Conservation (phyloP, 2,329 filamentous ascomycete genomes). For the Venturia effusa region DNA sequence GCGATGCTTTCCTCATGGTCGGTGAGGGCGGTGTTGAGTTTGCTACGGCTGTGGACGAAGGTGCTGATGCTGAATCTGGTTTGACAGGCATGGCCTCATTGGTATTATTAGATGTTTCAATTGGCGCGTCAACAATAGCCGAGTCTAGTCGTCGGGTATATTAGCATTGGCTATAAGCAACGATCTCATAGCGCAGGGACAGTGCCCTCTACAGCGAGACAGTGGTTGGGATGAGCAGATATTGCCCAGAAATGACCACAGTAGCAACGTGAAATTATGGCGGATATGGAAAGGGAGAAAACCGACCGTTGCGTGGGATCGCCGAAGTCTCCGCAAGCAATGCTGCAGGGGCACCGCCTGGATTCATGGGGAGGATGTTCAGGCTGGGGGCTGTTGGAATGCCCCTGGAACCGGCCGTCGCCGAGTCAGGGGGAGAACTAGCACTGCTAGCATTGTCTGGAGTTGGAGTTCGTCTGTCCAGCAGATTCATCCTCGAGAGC, state of each 20-base stretch:
- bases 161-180: constrained; percentile 2
- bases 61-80: constrained; percentile 2
- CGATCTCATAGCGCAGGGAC: background rate
- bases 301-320: constrained; percentile 4
- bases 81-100: constrained; percentile 3
- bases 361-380: background rate
- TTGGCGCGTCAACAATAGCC: constrained; percentile 1
- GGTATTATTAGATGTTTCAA: constrained; percentile 7
- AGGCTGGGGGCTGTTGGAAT: background rate
- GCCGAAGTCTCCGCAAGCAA: background rate
- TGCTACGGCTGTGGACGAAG: background rate
- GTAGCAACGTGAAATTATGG: background rate
- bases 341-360: background rate
- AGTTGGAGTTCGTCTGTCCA: background rate
- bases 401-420: background rate
- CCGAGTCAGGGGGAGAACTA: background rate
- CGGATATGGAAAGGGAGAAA: background rate
- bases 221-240: background rate
- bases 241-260: background rate
- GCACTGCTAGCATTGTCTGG: background rate
- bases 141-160: background rate
- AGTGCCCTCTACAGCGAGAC: background rate
- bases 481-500: background rate
- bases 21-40: constrained; percentile 5
- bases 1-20: constrained; percentile 11